These are phyloP conservation scores for Basipetospora sp. DNA, from an alignment of 2,329 filamentous ascomycete species.

Conservation along the genomic window DNA sequence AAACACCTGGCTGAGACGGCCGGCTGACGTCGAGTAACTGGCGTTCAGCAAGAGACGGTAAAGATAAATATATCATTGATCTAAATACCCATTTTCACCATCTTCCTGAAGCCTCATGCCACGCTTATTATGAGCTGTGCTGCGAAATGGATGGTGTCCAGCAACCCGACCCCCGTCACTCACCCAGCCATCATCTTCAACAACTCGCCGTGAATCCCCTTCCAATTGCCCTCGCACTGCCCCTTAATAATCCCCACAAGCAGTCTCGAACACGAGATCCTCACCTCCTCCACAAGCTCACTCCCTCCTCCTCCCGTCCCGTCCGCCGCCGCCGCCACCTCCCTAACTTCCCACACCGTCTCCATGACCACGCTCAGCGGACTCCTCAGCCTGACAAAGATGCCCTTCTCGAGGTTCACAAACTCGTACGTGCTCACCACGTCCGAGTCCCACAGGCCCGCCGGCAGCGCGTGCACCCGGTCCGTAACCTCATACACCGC, in stretches of 20 bases:
- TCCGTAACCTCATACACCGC: slow-evolving; percentile 33
- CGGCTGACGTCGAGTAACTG: too few species aligned
- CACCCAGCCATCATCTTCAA: slow-evolving; percentile 20
- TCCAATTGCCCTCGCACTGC: slow-evolving; percentile 37
- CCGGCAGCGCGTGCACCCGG: slow-evolving; percentile 35
- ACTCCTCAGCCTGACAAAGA: slow-evolving; percentile 36
- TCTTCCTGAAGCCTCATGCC: too few species aligned
- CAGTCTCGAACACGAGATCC: slow-evolving; percentile 35
- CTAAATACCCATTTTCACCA: too few species aligned
- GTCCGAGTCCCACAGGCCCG: slow-evolving; percentile 39
- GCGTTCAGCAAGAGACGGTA: too few species aligned
- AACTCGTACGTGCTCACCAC: slow-evolving; percentile 41
- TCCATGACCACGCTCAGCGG: slow-evolving; percentile 39
- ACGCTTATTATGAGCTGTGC: too few species aligned
- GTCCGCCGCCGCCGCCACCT: slow-evolving; percentile 10
- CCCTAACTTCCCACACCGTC: slow-evolving; percentile 32
- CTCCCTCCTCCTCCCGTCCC: slow-evolving; percentile 14
- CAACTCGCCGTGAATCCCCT: slow-evolving; percentile 35
- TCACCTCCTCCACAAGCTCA: slow-evolving; percentile 34
- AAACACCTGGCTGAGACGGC: too few species aligned
- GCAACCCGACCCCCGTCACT: slow-evolving; percentile 12
- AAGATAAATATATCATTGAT: too few species aligned
- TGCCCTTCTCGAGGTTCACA: slow-evolving; percentile 30
- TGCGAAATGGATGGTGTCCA: too few species aligned
- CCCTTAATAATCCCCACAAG: slow-evolving; percentile 33